Evolutionary conservation across 441 rosid species (phyloP).

Genomic region (Melastoma candidum): DNA sequence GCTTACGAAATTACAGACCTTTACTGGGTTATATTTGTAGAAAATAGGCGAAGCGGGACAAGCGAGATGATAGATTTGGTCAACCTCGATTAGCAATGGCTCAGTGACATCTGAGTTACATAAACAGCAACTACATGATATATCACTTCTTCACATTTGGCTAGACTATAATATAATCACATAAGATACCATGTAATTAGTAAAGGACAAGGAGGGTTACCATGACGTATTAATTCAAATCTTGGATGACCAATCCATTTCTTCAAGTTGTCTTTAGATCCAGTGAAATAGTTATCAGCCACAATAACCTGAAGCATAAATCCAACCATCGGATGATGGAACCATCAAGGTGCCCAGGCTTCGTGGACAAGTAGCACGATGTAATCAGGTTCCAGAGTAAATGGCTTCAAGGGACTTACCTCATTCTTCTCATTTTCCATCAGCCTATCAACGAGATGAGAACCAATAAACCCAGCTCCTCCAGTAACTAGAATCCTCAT

Average conservation of each 20-base stretch:
- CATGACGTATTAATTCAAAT: constrained; percentile 96
- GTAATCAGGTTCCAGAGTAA: neutral
- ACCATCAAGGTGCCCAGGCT: neutral
- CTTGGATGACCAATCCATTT: constrained; percentile 99
- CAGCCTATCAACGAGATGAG: too few relatives aligned
- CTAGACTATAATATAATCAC: too few relatives aligned
- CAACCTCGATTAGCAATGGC: constrained; percentile 79
- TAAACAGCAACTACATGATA: neutral
- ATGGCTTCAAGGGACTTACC: constrained; percentile 22
- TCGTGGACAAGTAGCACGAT: neutral
- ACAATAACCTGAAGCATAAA: constrained; percentile 57
- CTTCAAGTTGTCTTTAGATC: constrained; percentile 82
- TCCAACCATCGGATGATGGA: neutral
- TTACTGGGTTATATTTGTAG: constrained; percentile 95
- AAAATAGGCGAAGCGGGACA: constrained; percentile 98
- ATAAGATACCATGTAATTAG: too few relatives aligned
- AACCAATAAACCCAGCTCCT: too few relatives aligned
- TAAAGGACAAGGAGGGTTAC: constrained; percentile 20
- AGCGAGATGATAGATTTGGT: constrained; percentile 93
- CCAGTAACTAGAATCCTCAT: too few relatives aligned
- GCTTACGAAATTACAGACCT: constrained; percentile 31
- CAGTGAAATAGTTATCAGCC: constrained; percentile 88
- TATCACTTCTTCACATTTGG: too few relatives aligned
- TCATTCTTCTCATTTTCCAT: constrained; percentile 37
- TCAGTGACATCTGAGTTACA: constrained; percentile 67